A percentile compares a stretch with the other conserved stretches of the same genome.
These are phyloP conservation scores for Micractinium conductrix DNA, from an alignment of 139 green algal genomes.

Conservation along the genomic window DNA sequence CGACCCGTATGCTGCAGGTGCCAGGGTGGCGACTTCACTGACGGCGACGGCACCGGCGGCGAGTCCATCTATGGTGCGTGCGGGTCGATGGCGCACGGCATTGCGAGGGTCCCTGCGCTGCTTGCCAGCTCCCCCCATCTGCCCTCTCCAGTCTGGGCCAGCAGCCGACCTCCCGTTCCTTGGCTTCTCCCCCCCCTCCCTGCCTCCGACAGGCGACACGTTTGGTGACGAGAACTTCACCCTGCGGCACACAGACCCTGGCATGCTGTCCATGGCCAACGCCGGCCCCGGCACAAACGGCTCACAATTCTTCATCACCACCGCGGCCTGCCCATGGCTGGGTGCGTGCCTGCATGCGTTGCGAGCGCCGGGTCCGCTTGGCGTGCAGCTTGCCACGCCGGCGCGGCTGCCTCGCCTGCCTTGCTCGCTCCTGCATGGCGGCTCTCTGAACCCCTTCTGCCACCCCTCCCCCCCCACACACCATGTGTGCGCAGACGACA, in stretches of 20 bases:
- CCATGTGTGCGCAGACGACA: constrained; percentile 70
- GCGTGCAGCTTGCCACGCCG: too few species aligned
- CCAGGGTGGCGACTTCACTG: constrained; percentile 71
- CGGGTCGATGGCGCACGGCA: neutral
- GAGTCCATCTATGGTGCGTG: constrained; percentile 71
- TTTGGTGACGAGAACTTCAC: constrained; percentile 59
- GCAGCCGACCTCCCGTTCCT: neutral
- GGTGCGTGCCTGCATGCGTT: too few species aligned
- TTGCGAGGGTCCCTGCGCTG: neutral
- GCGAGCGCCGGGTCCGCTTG: too few species aligned
- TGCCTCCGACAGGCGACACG: constrained; percentile 4
- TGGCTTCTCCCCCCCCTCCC: neutral
- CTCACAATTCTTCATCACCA: constrained; percentile 74
- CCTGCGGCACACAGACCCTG: constrained; percentile 52
- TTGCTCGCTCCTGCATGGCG: too few species aligned
- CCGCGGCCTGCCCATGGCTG: constrained; percentile 68
- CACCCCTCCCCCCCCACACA: too few species aligned
- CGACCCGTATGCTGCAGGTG: constrained; percentile 8
- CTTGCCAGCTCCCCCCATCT: neutral
- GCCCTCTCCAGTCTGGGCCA: neutral
- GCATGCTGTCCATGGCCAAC: constrained; percentile 64
- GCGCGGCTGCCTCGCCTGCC: too few species aligned
- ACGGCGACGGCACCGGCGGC: constrained; percentile 79
- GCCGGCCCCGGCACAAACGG: constrained; percentile 71
- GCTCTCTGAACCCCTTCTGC: too few species aligned